Base-by-base conservation (phyloP, 495 filamentous ascomycete genomes). In the Aspergillus mulundensis region DNA sequence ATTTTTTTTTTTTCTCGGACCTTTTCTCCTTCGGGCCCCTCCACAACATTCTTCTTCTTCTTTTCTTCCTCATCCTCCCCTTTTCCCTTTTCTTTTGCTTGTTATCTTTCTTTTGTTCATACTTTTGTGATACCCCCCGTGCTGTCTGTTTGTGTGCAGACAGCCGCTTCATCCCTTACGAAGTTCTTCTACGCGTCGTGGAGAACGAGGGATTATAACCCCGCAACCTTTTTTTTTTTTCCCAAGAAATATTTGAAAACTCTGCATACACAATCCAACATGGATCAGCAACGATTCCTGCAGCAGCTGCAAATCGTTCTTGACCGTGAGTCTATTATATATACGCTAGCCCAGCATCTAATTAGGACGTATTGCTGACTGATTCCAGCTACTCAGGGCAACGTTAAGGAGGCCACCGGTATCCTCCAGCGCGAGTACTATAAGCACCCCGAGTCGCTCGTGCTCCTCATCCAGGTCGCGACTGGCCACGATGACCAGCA, bases 391-490 rank as follows among this genome's bases (percentile, higher is more conserved):
- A 63, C 74, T 63, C 68, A 79, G 70, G 67, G 66, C 47, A 71
- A 74, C 61, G 85, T 98, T 66, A 96, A 96, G 79, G 82, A 87
- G 50, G 91, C 91, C 32, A 98, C 94, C n/a, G 82, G 85, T 11
- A 82, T 87, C 58, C 82, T 98, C 46, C 91, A 92, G 71, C 90
- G 93, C 66, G 88, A 89, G 64, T 97, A 88, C 79, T 97, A 94
- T 73, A 84, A 84, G 55, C 82, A 92, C 53, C 90, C 93, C 5
- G 81, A 89, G 56, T 87, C 90, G 4, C 84, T 98, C 7, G 77
- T 89, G 23, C 79, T 88, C 62, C 86, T 98, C 30, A 79, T 97
- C 47, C 90, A 96, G 66, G 81, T 96, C 61, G 80, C 95, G 53
- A 86, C 86, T 25, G 84, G 84, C 39, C 86, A 96, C 66, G 75